Evolutionary conservation across 225 moss, liverwort and hornwort genomes (phyloP).

Genomic region (Polytrichum commune): DNA sequence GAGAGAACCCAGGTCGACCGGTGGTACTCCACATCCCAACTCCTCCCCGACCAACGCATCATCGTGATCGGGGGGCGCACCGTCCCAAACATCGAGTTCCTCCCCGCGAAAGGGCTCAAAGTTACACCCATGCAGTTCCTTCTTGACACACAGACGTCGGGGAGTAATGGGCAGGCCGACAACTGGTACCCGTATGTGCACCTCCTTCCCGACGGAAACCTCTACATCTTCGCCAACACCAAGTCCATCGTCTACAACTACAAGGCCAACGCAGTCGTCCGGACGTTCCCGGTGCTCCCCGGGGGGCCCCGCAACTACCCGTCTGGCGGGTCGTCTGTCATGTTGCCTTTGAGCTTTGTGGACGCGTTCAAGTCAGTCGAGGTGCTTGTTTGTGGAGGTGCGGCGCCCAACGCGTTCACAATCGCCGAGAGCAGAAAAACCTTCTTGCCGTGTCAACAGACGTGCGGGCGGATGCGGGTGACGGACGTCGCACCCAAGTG

Average conservation of each 20-base stretch:
- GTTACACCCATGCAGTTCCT: conserved; percentile 8
- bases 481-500: conserved; percentile 8
- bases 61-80: conserved; percentile 32
- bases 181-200: conserved; percentile 44
- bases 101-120: conserved; percentile 17
- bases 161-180: conserved; percentile 15
- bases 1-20: conserved; percentile 16
- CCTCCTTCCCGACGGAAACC: conserved; percentile 33
- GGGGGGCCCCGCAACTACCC: conserved; percentile 51
- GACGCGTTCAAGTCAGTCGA: conserved; percentile 9
- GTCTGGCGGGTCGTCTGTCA: conserved; percentile 31
- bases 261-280: conserved; percentile 17
- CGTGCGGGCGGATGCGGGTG: conserved; percentile 38
- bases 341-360: conserved; percentile 28
- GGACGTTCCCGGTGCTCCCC: conserved; percentile 6
- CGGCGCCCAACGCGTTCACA: background rate
- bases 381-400: conserved; percentile 49
- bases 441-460: background rate
- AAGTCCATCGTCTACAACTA: conserved; percentile 43
- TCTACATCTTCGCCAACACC: conserved; percentile 49
- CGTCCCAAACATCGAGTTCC: conserved; percentile 21
- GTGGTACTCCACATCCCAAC: conserved; percentile 37
- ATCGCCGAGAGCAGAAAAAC: conserved; percentile 13
- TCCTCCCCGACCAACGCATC: conserved; percentile 31
- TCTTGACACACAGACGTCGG: background rate